Conservation (phyloP, 164 flowering plant species). For the Umbilicus rupestris region DNA sequence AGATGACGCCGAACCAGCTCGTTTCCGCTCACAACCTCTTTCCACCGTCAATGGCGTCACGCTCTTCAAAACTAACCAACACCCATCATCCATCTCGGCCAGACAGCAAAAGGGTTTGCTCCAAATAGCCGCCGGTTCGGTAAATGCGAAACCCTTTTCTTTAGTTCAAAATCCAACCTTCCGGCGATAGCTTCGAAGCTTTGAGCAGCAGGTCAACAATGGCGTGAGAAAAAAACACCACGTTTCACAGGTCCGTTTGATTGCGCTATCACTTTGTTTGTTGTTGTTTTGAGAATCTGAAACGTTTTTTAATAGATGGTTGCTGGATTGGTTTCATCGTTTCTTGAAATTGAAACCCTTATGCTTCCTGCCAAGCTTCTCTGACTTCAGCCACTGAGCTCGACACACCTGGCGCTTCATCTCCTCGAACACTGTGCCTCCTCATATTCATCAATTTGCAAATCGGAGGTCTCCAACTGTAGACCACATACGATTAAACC, state of each 20-base stretch:
- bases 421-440: background rate
- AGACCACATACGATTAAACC: no score
- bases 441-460: background rate
- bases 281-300: background rate
- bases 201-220: background rate
- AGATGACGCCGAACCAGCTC: background rate
- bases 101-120: background rate
- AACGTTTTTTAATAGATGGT: no score
- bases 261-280: background rate
- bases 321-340: background rate
- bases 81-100: background rate
- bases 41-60: slow-evolving; percentile 3
- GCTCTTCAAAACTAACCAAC: background rate
- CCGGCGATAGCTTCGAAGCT: background rate
- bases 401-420: no score
- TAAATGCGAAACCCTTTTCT: background rate
- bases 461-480: background rate
- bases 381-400: no score
- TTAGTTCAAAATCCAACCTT: background rate
- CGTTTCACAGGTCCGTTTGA: background rate
- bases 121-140: background rate
- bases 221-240: background rate
- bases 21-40: background rate
- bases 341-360: background rate
- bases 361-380: background rate